These are phyloP conservation scores for Heterobasidion irregulare DNA, from an alignment of 1,284 basidiomycete genomes.

Conservation along the genomic window DNA sequence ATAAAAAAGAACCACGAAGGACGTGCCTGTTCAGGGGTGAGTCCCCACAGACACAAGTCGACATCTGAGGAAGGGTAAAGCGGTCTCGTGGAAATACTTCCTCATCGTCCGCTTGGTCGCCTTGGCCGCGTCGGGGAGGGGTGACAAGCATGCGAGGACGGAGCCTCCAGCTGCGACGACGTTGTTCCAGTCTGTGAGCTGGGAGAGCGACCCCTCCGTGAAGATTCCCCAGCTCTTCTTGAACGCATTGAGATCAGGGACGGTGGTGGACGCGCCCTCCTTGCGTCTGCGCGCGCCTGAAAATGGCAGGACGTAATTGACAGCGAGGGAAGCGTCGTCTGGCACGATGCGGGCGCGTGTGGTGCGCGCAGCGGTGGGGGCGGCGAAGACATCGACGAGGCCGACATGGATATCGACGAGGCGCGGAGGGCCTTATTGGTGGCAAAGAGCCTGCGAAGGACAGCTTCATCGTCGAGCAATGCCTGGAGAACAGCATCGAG, in stretches of 20 bases:
- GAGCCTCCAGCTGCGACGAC: constrained; percentile 53
- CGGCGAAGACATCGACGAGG: constrained; percentile 39
- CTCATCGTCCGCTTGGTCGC: constrained; percentile 43
- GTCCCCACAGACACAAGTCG: constrained; percentile 54
- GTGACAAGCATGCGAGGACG: constrained; percentile 45
- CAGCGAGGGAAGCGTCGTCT: constrained; percentile 17
- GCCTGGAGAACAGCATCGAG: constrained; percentile 36
- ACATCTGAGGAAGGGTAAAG: constrained; percentile 52
- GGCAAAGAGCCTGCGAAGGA: constrained; percentile 37
- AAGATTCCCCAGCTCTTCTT: constrained; percentile 53
- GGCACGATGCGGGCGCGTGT: constrained; percentile 23
- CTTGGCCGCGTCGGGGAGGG: constrained; percentile 36
- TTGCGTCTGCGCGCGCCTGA: constrained; percentile 20
- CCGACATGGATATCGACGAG: constrained; percentile 35
- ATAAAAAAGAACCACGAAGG: not conserved
- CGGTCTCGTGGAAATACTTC: constrained; percentile 43
- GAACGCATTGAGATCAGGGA: constrained; percentile 41
- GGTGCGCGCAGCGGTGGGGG: constrained; percentile 28
- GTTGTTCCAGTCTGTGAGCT: constrained; percentile 47
- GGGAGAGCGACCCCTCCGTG: constrained; percentile 47
- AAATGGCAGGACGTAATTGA: constrained; percentile 22
- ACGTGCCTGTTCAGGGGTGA: not conserved
- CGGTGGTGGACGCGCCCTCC: constrained; percentile 33
- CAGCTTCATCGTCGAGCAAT: constrained; percentile 38
- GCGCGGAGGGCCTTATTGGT: constrained; percentile 29